Evolutionary conservation across 2,329 filamentous ascomycete genomes (phyloP).

Genomic region (Sporothrix phasma): DNA sequence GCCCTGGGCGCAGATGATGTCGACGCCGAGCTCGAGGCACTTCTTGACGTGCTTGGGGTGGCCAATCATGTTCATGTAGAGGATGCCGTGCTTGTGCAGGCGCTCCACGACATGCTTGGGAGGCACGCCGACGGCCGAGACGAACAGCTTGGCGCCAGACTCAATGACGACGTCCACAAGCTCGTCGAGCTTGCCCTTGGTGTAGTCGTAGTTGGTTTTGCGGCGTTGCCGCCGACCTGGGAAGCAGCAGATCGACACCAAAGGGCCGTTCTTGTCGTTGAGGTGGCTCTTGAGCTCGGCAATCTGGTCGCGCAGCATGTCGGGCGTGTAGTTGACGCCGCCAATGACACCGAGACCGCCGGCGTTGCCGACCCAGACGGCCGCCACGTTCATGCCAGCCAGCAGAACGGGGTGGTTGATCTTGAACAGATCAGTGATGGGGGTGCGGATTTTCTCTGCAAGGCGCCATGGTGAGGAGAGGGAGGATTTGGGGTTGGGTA

Average conservation of each 20-base stretch:
- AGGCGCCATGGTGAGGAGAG: constrained; percentile 24
- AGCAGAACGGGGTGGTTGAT: constrained; percentile 86
- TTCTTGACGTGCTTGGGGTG: constrained; percentile 86
- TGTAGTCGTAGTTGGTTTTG: constrained; percentile 94
- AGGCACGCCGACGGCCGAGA: constrained; percentile 80
- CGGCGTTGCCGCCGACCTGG: constrained; percentile 77
- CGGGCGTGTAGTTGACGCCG: constrained; percentile 60
- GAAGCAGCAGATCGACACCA: constrained; percentile 83
- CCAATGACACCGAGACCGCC: constrained; percentile 73
- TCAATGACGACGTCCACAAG: constrained; percentile 78
- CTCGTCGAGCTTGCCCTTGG: constrained; percentile 76
- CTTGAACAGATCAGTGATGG: constrained; percentile 65
- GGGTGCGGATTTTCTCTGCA: constrained; percentile 71
- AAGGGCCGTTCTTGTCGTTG: constrained; percentile 62
- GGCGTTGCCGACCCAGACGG: constrained; percentile 74
- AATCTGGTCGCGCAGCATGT: constrained; percentile 69
- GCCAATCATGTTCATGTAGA: constrained; percentile 97
- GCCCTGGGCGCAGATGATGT: constrained; percentile 86
- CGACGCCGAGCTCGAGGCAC: constrained; percentile 74
- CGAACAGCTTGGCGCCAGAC: constrained; percentile 76
- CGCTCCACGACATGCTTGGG: constrained; percentile 61
- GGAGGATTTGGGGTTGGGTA: too few species aligned
- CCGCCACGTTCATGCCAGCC: constrained; percentile 88
- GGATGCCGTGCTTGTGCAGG: constrained; percentile 67
- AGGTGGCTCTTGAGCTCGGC: constrained; percentile 75